A percentile compares a stretch with the other conserved stretches of the same genome.
These are phyloP conservation scores for Martensiomyces pterosporus DNA, from an alignment of 192 early-diverging fungal species.

Conservation along the genomic window DNA sequence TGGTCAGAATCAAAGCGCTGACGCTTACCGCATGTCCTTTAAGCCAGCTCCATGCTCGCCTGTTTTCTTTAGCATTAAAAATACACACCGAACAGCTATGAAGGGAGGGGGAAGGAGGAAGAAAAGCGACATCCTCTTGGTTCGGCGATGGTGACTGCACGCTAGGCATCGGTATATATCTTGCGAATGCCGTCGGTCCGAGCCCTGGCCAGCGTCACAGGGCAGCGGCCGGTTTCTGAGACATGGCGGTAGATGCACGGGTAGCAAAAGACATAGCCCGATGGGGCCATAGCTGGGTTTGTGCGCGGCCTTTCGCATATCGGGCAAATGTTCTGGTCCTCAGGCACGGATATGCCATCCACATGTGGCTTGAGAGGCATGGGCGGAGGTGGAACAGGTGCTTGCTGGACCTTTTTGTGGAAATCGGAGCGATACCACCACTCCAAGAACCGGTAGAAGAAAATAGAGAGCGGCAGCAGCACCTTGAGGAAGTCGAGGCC, in stretches of 20 bases:
- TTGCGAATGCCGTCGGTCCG: conserved; percentile 30
- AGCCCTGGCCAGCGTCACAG: conserved; percentile 62
- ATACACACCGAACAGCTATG: too few species aligned
- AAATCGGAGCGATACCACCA: conserved; percentile 95
- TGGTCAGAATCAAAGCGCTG: too few species aligned
- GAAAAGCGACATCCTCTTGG: too few species aligned
- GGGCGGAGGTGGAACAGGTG: conserved; percentile 70
- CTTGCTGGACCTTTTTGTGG: conserved; percentile 50
- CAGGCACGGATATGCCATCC: conserved; percentile 69
- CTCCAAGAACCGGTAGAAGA: conserved; percentile 91
- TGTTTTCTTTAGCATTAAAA: too few species aligned
- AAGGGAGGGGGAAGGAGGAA: too few species aligned
- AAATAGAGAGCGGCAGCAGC: conserved; percentile 81
- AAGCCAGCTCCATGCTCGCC: too few species aligned
- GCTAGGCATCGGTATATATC: too few species aligned
- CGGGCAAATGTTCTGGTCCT: conserved; percentile 71
- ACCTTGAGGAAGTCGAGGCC: conserved; percentile 71
- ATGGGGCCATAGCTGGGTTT: conserved; percentile 81
- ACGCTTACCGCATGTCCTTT: too few species aligned
- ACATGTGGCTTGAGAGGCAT: conserved; percentile 68
- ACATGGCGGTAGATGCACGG: conserved; percentile 78
- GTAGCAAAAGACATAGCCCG: conserved; percentile 95
- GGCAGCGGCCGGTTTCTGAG: conserved; percentile 67
- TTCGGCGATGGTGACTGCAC: too few species aligned
- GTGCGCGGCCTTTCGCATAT: conserved; percentile 67